Evolutionary conservation across 2,329 filamentous ascomycete genomes (phyloP), one percentile per base, ranked within the genome.

Genomic region (Apiospora sp.): DNA sequence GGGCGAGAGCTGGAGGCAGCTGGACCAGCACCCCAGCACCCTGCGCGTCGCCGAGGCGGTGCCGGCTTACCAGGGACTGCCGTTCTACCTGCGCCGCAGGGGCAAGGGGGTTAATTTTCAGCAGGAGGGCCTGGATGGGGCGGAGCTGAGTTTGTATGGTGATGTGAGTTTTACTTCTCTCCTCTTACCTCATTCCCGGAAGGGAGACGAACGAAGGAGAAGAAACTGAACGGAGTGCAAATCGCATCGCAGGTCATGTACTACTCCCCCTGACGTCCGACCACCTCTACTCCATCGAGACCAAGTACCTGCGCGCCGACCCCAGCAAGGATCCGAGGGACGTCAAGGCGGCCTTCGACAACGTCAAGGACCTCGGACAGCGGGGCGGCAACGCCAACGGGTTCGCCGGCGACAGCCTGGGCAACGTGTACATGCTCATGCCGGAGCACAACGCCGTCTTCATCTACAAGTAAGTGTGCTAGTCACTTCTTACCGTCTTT

Each of bases 351-450:
- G 84, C 84, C 0, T 81, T 81, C n/a, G 75, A 84, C 70, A 86
- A 86, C 70, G 85, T 88, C 13, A 82, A 81, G 5, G 82, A 79
- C 41, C 83, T 86, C 16, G 86, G 86, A 16, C 81, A 85, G 72
- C 16, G 84, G 2, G 85, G 85, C 5, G 84, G 84, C 0, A 82
- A 85, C 44, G 84, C 82, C 7, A 86, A 86, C 72, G 84, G 84
- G 2, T 87, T 86, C 74, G 80, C 84, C 22, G 82, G 82, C 14
- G 84, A 87, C 71, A 81, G 76, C 37, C 81, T 84, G 24, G 84
- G 85, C 0, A 79, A 83, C 12, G 80, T 86, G 16, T 86, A 86
- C 72, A 84, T 86, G 80, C 78, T 84, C 37, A 86, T 86, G 82
- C 84, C 84, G 0, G 80, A 82, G 73, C 79, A 83, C 24, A 86